These are phyloP conservation scores for Sutorius eximius DNA, from an alignment of 1,284 basidiomycete genomes.

Conservation along the genomic window DNA sequence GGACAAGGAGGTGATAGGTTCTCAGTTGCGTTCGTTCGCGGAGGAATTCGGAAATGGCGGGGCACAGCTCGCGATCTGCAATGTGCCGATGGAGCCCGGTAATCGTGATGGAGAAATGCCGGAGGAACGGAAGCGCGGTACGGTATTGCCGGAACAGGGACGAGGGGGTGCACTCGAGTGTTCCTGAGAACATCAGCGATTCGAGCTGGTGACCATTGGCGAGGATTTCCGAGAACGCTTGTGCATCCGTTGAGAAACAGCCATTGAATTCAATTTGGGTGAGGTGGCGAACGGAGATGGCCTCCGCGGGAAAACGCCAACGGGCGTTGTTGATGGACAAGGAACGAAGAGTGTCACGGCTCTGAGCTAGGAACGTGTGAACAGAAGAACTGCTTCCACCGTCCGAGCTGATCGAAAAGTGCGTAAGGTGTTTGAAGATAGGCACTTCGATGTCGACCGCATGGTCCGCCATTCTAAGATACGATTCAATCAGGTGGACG, in stretches of 20 bases:
- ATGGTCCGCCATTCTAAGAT: constrained; percentile 48
- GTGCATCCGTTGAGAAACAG: constrained; percentile 49
- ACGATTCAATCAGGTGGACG: constrained; percentile 1
- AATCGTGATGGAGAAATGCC: constrained; percentile 60
- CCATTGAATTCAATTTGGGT: constrained; percentile 63
- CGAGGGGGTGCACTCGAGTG: constrained; percentile 50
- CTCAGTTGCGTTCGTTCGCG: constrained; percentile 53
- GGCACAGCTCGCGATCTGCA: constrained; percentile 61
- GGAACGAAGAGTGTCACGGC: constrained; percentile 53
- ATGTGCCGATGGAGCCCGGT: constrained; percentile 44
- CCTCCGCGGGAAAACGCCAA: constrained; percentile 56
- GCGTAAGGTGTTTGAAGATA: constrained; percentile 55
- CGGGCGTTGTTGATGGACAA: constrained; percentile 54
- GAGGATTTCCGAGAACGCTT: constrained; percentile 59
- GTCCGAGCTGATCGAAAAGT: constrained; percentile 52
- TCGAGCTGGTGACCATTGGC: constrained; percentile 61
- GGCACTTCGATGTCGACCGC: constrained; percentile 54
- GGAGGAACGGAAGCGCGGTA: constrained; percentile 54
- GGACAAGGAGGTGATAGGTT: constrained; percentile 53
- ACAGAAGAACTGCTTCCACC: constrained; percentile 43
- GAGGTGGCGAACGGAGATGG: constrained; percentile 59
- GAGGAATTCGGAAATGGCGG: constrained; percentile 64
- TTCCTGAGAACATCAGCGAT: constrained; percentile 53
- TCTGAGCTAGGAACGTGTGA: constrained; percentile 51
- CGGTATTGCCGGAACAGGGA: constrained; percentile 47